Evolutionary conservation across 2,329 filamentous ascomycete species (phyloP).

Genomic region (Verticillium albo-atrum): DNA sequence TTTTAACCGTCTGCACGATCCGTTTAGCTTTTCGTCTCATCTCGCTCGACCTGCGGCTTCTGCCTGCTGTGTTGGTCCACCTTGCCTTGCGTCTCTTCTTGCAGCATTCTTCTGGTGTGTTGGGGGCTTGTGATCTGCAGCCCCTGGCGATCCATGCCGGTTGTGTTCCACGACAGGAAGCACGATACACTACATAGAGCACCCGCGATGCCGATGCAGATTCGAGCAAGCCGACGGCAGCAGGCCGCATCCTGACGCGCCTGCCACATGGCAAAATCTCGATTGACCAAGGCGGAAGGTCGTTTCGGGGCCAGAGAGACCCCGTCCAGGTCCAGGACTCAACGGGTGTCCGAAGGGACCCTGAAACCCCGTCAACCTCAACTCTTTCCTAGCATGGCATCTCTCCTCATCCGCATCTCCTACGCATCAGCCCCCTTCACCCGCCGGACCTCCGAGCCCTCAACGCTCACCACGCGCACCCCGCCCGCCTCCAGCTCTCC

Average conservation of each 20-base stretch:
- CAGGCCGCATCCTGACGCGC: not conserved
- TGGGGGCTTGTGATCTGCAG: not conserved
- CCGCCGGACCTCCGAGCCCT: slow-evolving; percentile 51
- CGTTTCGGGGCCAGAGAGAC: too few relatives aligned
- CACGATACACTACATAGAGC: not conserved
- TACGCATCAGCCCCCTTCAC: slow-evolving; percentile 26
- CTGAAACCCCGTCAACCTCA: too few relatives aligned
- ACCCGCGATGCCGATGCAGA: not conserved
- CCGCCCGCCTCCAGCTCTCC: slow-evolving; percentile 52
- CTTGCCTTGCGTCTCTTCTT: not conserved
- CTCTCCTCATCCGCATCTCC: not conserved
- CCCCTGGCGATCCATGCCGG: not conserved
- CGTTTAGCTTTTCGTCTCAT: not conserved
- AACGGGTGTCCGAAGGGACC: too few relatives aligned
- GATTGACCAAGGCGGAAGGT: not conserved
- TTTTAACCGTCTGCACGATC: not conserved
- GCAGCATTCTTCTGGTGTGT: not conserved
- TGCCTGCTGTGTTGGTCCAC: not conserved
- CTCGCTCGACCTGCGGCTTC: not conserved
- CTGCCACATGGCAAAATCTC: not conserved
- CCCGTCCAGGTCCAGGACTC: too few relatives aligned
- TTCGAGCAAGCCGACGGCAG: not conserved
- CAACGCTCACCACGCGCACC: slow-evolving; percentile 56
- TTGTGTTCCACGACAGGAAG: not conserved
- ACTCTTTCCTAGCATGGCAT: too few relatives aligned